Base-by-base conservation (phyloP, 805 yeast genomes). In the Starmerella tilneyi region DNA sequence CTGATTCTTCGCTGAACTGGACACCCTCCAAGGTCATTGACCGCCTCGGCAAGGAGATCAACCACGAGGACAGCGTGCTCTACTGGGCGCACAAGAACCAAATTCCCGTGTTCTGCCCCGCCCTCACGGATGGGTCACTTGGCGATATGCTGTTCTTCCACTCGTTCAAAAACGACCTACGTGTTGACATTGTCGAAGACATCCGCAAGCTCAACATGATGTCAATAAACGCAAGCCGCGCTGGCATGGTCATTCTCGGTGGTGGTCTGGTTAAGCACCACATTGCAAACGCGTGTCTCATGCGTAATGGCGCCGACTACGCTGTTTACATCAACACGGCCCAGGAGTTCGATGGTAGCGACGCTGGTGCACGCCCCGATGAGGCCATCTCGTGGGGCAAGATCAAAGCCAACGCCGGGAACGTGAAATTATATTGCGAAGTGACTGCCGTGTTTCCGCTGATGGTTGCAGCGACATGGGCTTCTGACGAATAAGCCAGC, bases 321-420 rank as follows among this genome's bases (percentile, higher is more conserved):
- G 97, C 98, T 5, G 96, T 92, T 16, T 92, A 76, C 66, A 89
- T 92, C 63, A 92, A 92, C 66, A 92, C 99, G 13, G 98, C 96
- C 38, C 97, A 92, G 67, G 99, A 92, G 63, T 92, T 86, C 58
- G 99, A 92, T 61, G 98, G 98, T 38, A 84, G 96, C 20, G 98
- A 92, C 64, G 97, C 98, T 9, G 98, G 98, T 53, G 98, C 98
- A 5, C 77, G 98, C 63, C 97, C 97, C 1, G 98, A 92, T 63
- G 99, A 92, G 68, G 98, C 98, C 22, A 82, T 92, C 43, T 82
- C 94, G 31, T 92, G 99, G 99, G 99, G 99, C 53, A 92, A 92
- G 65, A 92, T 92, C 66, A 88, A 85, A 68, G 82, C 94, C 5
- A 95, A 85, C 33, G 99, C 98, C 24, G 76, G 75, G 58, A 75